Percentiles rank a stretch among this genome's conserved stretches.
These are phyloP conservation scores for Pleurotus tuoliensis DNA, from an alignment of 768 basidiomycete genomes.

Conservation along the genomic window DNA sequence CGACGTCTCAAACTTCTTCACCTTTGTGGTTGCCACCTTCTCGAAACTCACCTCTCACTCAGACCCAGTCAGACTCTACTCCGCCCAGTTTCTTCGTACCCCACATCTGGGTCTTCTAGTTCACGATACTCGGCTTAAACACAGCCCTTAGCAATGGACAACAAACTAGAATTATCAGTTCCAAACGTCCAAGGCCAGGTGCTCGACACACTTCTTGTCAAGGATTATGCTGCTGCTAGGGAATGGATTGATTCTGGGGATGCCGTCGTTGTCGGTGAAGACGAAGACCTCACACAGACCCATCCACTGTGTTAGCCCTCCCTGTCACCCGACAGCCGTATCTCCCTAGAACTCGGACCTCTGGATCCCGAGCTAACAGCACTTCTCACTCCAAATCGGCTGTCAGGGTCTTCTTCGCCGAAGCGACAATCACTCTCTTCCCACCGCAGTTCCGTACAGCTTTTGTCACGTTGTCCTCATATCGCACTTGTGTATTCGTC, in stretches of 20 bases:
- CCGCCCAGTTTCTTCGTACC: neutral
- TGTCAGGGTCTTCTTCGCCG: slow-evolving; percentile 3
- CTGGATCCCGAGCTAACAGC: slow-evolving; percentile 67
- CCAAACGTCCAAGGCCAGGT: slow-evolving; percentile 37
- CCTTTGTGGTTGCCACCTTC: slow-evolving; percentile 3
- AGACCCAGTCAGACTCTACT: neutral
- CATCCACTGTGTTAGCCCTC: neutral
- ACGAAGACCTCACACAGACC: slow-evolving; percentile 1
- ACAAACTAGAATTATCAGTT: slow-evolving; percentile 30
- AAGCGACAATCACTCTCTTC: slow-evolving; percentile 11
- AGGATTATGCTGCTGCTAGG: slow-evolving; percentile 28
- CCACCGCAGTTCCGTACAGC: neutral
- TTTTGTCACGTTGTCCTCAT: slow-evolving; percentile 10
- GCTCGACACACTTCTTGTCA: slow-evolving; percentile 43
- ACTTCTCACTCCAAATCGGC: slow-evolving; percentile 52
- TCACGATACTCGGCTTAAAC: neutral
- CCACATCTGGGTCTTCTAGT: neutral
- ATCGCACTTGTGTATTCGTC: too few species aligned
- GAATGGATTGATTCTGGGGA: slow-evolving; percentile 44
- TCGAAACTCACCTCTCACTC: neutral
- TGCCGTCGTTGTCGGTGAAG: slow-evolving; percentile 45
- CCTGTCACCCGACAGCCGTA: slow-evolving; percentile 10
- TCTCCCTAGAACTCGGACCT: slow-evolving; percentile 42
- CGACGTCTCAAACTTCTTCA: slow-evolving; percentile 9
- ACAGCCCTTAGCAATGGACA: slow-evolving; percentile 4